These are phyloP conservation scores for Lepidium didymum DNA, from an alignment of 345 rosid genomes.

Conservation along the genomic window DNA sequence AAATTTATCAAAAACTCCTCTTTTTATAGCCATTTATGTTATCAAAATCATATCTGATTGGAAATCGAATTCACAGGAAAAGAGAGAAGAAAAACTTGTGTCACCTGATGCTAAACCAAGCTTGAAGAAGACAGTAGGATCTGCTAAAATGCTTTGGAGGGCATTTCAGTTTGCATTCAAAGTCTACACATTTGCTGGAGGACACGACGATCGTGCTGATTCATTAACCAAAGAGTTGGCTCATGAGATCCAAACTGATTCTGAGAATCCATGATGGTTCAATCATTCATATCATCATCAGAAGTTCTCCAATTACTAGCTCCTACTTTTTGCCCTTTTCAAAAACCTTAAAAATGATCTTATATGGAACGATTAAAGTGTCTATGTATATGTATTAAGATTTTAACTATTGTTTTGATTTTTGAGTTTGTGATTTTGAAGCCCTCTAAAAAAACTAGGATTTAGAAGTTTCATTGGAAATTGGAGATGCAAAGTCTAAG, in stretches of 20 bases:
- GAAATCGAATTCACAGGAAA: conserved; percentile 39
- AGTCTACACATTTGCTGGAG: conserved; percentile 81
- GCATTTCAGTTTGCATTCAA: conserved; percentile 82
- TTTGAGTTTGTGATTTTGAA: conserved; percentile 17
- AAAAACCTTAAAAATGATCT: neutral
- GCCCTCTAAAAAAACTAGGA: conserved; percentile 5
- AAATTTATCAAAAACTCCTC: neutral
- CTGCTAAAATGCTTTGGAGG: conserved; percentile 65
- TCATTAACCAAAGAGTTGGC: conserved; percentile 69
- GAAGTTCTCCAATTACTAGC: neutral
- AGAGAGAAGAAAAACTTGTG: conserved; percentile 41
- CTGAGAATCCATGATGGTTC: conserved; percentile 30
- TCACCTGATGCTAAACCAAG: conserved; percentile 28
- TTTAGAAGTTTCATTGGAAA: conserved; percentile 17
- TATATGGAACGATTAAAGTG: neutral
- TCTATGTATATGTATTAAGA: neutral
- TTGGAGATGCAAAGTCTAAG: conserved; percentile 10
- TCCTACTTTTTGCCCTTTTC: conserved; percentile 6
- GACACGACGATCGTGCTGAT: conserved; percentile 82
- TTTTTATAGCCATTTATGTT: neutral
- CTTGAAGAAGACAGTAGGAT: conserved; percentile 25
- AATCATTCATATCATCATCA: neutral
- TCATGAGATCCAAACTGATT: conserved; percentile 62
- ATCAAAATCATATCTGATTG: neutral
- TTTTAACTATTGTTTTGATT: conserved; percentile 1